Evolutionary conservation across 345 rosid genomes (phyloP).

Genomic region (Rhodamnia argentea): DNA sequence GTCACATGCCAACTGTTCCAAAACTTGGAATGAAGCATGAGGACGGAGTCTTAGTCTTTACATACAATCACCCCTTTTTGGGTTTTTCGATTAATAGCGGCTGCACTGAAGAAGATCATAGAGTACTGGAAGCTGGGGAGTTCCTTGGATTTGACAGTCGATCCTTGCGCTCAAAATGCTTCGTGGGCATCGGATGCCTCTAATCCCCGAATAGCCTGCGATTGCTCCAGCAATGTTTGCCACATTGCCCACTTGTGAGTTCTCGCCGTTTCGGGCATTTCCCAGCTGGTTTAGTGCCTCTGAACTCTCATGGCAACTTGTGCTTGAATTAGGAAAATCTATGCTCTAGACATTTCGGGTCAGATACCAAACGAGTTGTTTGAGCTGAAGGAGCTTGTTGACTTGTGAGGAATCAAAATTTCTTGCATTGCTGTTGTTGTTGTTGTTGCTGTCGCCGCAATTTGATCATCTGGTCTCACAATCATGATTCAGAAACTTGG

Average conservation of each 20-base stretch:
- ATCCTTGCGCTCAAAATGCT: constrained; percentile 33
- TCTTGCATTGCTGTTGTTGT: background rate
- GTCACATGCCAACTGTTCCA: background rate
- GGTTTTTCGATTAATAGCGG: constrained; percentile 10
- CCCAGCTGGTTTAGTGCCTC: background rate
- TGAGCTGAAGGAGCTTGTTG: constrained; percentile 26
- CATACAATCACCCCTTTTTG: background rate
- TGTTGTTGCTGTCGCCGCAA: background rate
- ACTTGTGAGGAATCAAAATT: constrained; percentile 25
- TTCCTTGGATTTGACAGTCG: constrained; percentile 21
- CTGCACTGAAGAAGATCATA: constrained; percentile 31
- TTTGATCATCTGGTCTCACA: background rate
- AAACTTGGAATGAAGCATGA: background rate
- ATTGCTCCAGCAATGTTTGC: constrained; percentile 30
- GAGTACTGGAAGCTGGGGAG: constrained; percentile 36
- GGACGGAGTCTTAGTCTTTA: background rate
- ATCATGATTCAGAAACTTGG: constrained; percentile 32
- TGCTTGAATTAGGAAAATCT: constrained; percentile 34
- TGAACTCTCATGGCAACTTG: background rate
- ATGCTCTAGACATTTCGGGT: constrained; percentile 50
- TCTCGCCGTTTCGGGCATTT: background rate
- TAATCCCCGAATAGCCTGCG: constrained; percentile 40
- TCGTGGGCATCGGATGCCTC: constrained; percentile 21
- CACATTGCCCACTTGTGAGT: constrained; percentile 41
- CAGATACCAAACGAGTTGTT: constrained; percentile 39